phyloP scores from a whole-genome alignment of 805 yeast genomes.

The Ogataea sp. region DNA sequence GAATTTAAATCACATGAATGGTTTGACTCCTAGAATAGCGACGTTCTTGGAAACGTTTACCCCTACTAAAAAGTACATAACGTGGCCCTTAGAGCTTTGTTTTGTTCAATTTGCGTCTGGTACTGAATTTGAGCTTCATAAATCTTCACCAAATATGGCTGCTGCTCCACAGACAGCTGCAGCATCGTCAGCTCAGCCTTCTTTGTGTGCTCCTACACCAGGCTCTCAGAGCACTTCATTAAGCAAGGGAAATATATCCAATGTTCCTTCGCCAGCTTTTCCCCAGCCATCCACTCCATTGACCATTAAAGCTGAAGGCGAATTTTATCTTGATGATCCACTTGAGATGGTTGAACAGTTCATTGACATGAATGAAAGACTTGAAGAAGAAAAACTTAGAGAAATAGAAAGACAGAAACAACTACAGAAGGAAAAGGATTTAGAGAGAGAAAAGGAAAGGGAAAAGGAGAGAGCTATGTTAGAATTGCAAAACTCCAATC shows the following conservation, averaged over 20 bases:
- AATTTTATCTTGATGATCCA: slow-evolving; percentile 14
- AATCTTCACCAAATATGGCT: background rate
- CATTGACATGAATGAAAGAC: slow-evolving; percentile 11
- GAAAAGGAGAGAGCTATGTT: slow-evolving; percentile 13
- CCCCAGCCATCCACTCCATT: background rate
- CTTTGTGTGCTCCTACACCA: background rate
- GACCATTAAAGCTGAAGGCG: slow-evolving; percentile 1
- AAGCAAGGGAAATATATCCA: too few species aligned
- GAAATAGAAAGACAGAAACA: slow-evolving; percentile 2
- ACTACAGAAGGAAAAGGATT: background rate
- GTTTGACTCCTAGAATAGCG: slow-evolving; percentile 56
- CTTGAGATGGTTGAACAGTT: slow-evolving; percentile 21
- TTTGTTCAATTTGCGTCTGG: slow-evolving; percentile 41
- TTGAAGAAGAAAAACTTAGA: slow-evolving; percentile 6
- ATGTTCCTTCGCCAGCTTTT: background rate
- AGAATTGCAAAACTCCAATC: too few species aligned
- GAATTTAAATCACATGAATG: slow-evolving; percentile 58
- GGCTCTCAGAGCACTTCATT: too few species aligned
- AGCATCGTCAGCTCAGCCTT: background rate
- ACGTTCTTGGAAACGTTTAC: slow-evolving; percentile 32
- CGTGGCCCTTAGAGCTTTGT: slow-evolving; percentile 71
- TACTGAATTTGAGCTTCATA: slow-evolving; percentile 5
- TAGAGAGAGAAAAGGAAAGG: slow-evolving; percentile 1
- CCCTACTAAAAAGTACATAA: slow-evolving; percentile 41
- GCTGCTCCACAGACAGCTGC: background rate